Evolutionary conservation across 2,329 filamentous ascomycete species (phyloP).

Genomic region (Calonectria ilicicola): DNA sequence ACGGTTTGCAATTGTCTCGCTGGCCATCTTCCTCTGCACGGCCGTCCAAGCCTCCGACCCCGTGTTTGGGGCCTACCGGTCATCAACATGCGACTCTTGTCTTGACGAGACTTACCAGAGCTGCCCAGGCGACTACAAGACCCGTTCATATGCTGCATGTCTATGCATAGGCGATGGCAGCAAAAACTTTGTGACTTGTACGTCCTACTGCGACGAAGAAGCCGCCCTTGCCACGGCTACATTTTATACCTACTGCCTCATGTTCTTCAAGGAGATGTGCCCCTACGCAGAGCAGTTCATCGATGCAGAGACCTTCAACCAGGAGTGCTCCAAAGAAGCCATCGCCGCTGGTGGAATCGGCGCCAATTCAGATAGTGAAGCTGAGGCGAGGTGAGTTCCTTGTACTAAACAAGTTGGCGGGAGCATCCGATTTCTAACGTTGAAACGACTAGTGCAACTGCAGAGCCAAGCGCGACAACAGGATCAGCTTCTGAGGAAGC

Average conservation of each 20-base stretch:
- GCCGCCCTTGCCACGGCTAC: background rate
- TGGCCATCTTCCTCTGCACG: slow-evolving; percentile 1
- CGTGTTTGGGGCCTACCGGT: slow-evolving; percentile 4
- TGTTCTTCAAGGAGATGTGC: slow-evolving; percentile 16
- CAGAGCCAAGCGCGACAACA: background rate
- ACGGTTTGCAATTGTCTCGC: background rate
- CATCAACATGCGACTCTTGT: background rate
- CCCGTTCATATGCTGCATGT: slow-evolving; percentile 8
- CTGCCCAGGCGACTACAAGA: slow-evolving; percentile 4
- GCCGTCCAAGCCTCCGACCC: background rate
- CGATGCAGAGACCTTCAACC: background rate
- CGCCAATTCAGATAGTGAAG: background rate
- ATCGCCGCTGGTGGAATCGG: slow-evolving; percentile 8
- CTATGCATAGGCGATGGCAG: slow-evolving; percentile 3
- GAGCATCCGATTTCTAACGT: background rate
- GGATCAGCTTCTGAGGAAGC: background rate
- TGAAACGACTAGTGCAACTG: background rate
- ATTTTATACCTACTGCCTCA: slow-evolving; percentile 1
- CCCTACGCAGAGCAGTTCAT: background rate
- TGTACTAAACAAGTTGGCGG: background rate
- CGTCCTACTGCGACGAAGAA: background rate
- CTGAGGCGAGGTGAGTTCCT: background rate
- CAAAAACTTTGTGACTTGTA: background rate
- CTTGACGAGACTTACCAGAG: slow-evolving; percentile 6
- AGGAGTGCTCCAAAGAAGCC: background rate